A percentile compares a stretch with the other conserved stretches of the same genome.
These are phyloP conservation scores for Anthracocystis walkeri DNA, from an alignment of 1,284 basidiomycete genomes.

Conservation along the genomic window DNA sequence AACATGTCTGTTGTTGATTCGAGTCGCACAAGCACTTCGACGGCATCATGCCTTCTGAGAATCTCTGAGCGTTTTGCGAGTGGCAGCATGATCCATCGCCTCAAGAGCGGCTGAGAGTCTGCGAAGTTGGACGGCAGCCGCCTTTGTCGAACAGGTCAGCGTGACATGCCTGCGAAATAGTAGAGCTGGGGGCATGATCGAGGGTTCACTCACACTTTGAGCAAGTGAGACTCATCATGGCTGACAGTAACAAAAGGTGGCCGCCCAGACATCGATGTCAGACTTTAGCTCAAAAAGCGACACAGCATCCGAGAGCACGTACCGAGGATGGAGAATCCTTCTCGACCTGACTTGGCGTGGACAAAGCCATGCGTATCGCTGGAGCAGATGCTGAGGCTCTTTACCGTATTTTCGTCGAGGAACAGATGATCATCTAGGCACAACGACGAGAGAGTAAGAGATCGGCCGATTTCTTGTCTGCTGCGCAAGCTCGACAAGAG, in stretches of 20 bases:
- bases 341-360: constrained; percentile 30
- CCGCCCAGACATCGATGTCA: neutral
- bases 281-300: neutral
- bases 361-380: constrained; percentile 39
- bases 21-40: constrained; percentile 33
- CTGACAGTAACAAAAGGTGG: neutral
- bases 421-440: constrained; percentile 36
- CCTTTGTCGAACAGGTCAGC: neutral
- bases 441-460: constrained; percentile 22
- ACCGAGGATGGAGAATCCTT: constrained; percentile 47
- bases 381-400: constrained; percentile 42
- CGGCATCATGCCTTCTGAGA: constrained; percentile 35
- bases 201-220: constrained; percentile 23
- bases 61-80: constrained; percentile 26
- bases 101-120: constrained; percentile 39
- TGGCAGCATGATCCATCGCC: constrained; percentile 44
- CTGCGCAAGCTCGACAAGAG: constrained; percentile 34
- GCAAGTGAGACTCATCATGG: constrained; percentile 35
- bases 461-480: constrained; percentile 18
- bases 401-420: constrained; percentile 45
- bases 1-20: constrained; percentile 24
- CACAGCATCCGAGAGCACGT: neutral
- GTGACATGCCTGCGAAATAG: too few species aligned
- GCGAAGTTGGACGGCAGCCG: neutral
- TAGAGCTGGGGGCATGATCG: too few species aligned